These are phyloP conservation scores for Kandelia obovata DNA, from an alignment of 345 rosid genomes.

Conservation along the genomic window DNA sequence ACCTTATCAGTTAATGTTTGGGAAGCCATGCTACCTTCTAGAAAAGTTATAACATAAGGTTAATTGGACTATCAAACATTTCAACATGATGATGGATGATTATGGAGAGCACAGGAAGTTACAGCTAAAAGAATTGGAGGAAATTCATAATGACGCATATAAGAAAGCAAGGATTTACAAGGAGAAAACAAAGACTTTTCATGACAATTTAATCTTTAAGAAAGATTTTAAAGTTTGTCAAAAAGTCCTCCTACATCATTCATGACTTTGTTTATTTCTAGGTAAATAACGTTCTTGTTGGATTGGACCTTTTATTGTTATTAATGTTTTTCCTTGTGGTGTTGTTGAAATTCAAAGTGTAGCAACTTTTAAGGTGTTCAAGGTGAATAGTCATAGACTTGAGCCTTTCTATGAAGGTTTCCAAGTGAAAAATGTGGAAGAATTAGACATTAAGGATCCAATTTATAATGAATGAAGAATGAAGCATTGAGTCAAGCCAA, in stretches of 20 bases:
- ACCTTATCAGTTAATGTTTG: conserved; percentile 3
- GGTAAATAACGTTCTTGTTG: neutral
- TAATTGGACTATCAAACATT: neutral
- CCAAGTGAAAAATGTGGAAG: no score
- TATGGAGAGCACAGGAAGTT: neutral
- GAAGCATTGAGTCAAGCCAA: no score
- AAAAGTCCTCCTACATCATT: neutral
- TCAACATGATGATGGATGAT: neutral
- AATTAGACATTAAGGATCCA: no score
- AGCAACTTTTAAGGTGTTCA: neutral
- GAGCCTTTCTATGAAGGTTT: neutral
- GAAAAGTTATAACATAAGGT: neutral
- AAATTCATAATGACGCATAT: neutral
- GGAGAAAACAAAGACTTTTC: neutral
- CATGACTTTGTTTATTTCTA: no score
- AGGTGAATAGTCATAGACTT: no score
- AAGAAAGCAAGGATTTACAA: no score
- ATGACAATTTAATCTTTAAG: neutral
- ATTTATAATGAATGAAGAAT: no score
- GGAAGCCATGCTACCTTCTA: conserved; percentile 3
- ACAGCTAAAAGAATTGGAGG: neutral
- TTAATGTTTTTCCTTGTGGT: neutral
- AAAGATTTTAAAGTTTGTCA: neutral
- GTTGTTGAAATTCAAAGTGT: neutral
- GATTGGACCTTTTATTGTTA: neutral